These are phyloP conservation scores for Pseudevernia furfuracea DNA, from an alignment of 495 filamentous ascomycete species.

Conservation along the genomic window DNA sequence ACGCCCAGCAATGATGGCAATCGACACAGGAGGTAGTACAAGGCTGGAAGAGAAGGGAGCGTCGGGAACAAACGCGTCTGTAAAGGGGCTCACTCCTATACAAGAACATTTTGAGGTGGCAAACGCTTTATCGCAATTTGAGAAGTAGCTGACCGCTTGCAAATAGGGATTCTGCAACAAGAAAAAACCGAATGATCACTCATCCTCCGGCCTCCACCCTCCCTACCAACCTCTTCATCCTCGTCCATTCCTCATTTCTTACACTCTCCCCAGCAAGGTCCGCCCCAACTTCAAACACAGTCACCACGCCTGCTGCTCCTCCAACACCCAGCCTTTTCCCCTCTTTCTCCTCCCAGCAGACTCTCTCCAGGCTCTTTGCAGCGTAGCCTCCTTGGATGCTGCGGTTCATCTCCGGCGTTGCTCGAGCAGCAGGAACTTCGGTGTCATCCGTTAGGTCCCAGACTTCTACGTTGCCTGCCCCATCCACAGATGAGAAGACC, in stretches of 20 bases:
- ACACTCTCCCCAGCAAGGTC: slow-evolving; percentile 76
- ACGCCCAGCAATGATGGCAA: background rate
- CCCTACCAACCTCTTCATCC: slow-evolving; percentile 75
- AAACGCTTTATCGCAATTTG: background rate
- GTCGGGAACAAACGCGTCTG: background rate
- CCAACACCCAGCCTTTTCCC: slow-evolving; percentile 81
- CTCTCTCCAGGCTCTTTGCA: slow-evolving; percentile 78
- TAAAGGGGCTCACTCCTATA: background rate
- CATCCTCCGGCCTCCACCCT: slow-evolving; percentile 42
- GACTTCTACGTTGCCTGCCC: slow-evolving; percentile 84
- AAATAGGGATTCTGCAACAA: slow-evolving; percentile 6
- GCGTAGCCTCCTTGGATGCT: slow-evolving; percentile 53
- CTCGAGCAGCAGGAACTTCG: slow-evolving; percentile 77
- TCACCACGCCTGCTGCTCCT: slow-evolving; percentile 81
- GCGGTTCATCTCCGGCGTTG: slow-evolving; percentile 49
- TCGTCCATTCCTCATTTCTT: slow-evolving; percentile 81
- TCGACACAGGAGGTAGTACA: background rate
- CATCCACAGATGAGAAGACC: slow-evolving; percentile 89
- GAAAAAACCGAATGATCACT: background rate
- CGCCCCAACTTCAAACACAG: slow-evolving; percentile 85
- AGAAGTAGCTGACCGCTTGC: background rate
- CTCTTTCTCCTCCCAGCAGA: slow-evolving; percentile 87
- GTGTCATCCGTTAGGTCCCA: slow-evolving; percentile 92
- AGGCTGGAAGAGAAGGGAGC: background rate
- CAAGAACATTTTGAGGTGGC: background rate